phyloP scores from a whole-genome alignment of 169 alveolate species.

The Theileria equi region DNA sequence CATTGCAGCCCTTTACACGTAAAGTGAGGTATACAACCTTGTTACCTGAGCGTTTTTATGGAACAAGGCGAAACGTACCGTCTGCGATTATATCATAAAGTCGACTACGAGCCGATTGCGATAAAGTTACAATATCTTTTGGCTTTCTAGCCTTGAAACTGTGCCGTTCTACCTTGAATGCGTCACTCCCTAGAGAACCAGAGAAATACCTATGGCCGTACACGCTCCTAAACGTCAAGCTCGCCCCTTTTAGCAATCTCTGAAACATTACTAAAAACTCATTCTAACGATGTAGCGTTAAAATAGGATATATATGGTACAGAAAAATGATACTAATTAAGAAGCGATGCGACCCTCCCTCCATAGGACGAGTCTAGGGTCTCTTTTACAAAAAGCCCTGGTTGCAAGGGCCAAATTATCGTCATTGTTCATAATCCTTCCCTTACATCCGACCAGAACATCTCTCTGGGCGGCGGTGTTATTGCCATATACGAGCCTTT shows the following conservation, averaged over 20 bases:
- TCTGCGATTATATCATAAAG: conserved; percentile 23
- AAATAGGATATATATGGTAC: no score
- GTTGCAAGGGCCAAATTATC: conserved; percentile 84
- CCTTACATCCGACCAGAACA: conserved; percentile 78
- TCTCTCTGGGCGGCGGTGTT: conserved; percentile 46
- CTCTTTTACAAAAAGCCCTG: conserved; percentile 81
- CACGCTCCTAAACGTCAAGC: no score
- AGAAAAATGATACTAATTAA: not conserved
- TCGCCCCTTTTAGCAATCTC: no score
- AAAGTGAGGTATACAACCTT: conserved; percentile 44
- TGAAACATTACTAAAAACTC: no score
- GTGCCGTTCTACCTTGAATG: no score
- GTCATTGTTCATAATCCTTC: conserved; percentile 76
- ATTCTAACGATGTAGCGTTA: no score
- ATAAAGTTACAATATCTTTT: conserved; percentile 33
- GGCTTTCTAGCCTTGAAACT: not conserved
- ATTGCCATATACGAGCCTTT: conserved; percentile 63
- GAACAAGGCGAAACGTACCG: conserved; percentile 16
- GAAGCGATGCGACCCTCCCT: conserved; percentile 30
- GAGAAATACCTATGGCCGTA: no score
- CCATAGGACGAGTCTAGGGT: conserved; percentile 81
- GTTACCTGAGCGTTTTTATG: conserved; percentile 7
- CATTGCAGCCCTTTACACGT: conserved; percentile 61
- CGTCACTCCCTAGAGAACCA: no score
- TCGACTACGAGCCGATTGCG: conserved; percentile 33